Percentiles rank a stretch among this genome's conserved stretches.
These are phyloP conservation scores for Diplodia corticola DNA, from an alignment of 2,329 filamentous ascomycete species.

Conservation along the genomic window DNA sequence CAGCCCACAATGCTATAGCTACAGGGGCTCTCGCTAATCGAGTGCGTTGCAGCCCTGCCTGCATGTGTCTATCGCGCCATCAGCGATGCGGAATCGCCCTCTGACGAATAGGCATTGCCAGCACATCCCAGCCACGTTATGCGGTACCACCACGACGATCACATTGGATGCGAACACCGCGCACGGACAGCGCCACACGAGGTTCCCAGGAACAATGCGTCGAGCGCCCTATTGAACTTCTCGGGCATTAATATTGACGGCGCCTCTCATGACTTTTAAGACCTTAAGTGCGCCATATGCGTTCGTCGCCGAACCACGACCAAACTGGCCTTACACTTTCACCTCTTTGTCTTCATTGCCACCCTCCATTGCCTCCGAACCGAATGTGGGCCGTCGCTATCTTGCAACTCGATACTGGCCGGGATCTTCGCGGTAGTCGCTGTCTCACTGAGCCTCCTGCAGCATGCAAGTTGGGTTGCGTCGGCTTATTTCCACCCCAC, in stretches of 20 bases:
- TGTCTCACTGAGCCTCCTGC: conserved; percentile 10
- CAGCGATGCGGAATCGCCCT: neutral
- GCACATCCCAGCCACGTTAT: conserved; percentile 14
- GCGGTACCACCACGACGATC: conserved; percentile 9
- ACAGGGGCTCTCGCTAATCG: neutral
- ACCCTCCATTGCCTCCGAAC: neutral
- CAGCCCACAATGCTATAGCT: conserved; percentile 1
- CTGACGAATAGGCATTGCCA: neutral
- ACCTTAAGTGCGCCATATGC: neutral
- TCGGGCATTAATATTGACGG: conserved; percentile 9
- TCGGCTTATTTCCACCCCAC: neutral
- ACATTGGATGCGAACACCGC: conserved; percentile 12
- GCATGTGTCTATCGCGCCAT: conserved; percentile 1
- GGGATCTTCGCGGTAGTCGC: no score
- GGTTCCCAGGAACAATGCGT: neutral
- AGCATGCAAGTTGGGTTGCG: conserved; percentile 5
- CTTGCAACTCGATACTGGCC: neutral
- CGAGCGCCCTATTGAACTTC: neutral
- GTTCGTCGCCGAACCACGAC: neutral
- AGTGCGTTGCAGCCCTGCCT: neutral
- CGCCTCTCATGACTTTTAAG: neutral
- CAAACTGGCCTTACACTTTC: no score
- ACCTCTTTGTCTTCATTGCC: neutral
- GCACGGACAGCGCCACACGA: conserved; percentile 3
- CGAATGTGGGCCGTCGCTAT: no score